Base-by-base conservation (phyloP, 441 rosid species). In the Manihot esculenta region DNA sequence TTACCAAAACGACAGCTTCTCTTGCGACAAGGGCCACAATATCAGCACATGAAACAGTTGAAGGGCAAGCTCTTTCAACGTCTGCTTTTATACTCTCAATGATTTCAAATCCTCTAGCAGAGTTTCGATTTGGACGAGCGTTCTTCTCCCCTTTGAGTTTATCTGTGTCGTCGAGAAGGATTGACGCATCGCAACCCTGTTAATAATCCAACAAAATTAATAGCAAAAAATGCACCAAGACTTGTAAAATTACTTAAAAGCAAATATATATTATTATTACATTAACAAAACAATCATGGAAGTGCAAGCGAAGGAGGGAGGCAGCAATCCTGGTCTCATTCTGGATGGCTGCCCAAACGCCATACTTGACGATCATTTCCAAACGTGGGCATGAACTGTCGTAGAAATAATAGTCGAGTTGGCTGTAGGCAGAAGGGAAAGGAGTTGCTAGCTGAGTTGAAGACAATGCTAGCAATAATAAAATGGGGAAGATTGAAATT, bases 261-360 rank as follows among this genome's bases (percentile, higher is more conserved):
- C n/a, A n/a, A n/a, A n/a, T n/a, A n/a, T n/a, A n/a, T n/a, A n/a
- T n/a, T n/a, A 10, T 3, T 8, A 33, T 75, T 88, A 90, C 98
- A 73, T 90, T 87, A 24, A 93, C 92, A 47, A 93, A 84, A 69
- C 98, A 93, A 57, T 93, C 93, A 54, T 90, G 98, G 35, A 89
- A 90, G 77, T 90, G 93, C 72, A 93, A 71, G 9, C 97, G 89
- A 21, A 91, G 97, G 68, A 93, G 91, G 51, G 97, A 93, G 0
- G 98, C 98, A 45, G 91, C 92, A 8, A 93, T 86, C 77, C 98
- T 83, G 55, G 83, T 58, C 47, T 93, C 98, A 57, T 81, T 83
- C 75, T 33, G 73, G 49, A 83, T 69, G 74, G 96, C 97, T 13
- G 69, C 72, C 86, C 79, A 70, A 72, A 93, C 94, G 18, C 90